A percentile compares a stretch with the other conserved stretches of the same genome.
Evolutionary conservation across 2,329 filamentous ascomycete genomes (phyloP).

Genomic region (Nemania abortiva): DNA sequence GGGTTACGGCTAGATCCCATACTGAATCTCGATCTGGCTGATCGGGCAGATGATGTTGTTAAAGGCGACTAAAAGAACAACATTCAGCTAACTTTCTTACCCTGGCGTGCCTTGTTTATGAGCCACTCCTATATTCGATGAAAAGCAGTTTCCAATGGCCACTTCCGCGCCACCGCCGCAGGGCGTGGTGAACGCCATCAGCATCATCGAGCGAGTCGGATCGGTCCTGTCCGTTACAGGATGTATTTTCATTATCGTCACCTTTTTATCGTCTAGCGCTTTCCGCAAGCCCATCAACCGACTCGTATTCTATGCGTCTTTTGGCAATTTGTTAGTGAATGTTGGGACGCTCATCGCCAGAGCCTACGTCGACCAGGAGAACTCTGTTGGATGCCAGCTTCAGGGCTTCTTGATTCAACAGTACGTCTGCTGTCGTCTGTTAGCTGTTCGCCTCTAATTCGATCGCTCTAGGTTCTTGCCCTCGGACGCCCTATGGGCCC

Average conservation of each 20-base stretch:
- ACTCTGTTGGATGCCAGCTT: conserved; percentile 72
- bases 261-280: conserved; percentile 73
- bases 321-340: conserved; percentile 83
- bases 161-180: not conserved
- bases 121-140: not conserved
- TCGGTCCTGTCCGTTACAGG: conserved; percentile 79
- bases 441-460: conserved; percentile 17
- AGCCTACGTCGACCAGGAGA: conserved; percentile 63
- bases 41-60: conserved; percentile 9
- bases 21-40: conserved; percentile 1
- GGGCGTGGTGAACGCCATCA: conserved; percentile 63
- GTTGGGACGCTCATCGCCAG: conserved; percentile 80
- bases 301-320: conserved; percentile 84
- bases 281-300: conserved; percentile 92
- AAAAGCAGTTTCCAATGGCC: conserved; percentile 10
- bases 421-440: conserved; percentile 61
- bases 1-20: conserved; percentile 7
- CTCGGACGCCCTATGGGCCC: conserved; percentile 80
- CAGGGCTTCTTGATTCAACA: conserved; percentile 87
- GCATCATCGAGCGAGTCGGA: conserved; percentile 73
- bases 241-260: conserved; percentile 77
- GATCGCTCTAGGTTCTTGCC: conserved; percentile 75
- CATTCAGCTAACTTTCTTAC: not conserved
- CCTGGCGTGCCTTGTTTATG: not conserved
- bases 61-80: not conserved